Evolutionary conservation across 2,329 filamentous ascomycete species (phyloP).

Genomic region (Pseudomassariella vexata): DNA sequence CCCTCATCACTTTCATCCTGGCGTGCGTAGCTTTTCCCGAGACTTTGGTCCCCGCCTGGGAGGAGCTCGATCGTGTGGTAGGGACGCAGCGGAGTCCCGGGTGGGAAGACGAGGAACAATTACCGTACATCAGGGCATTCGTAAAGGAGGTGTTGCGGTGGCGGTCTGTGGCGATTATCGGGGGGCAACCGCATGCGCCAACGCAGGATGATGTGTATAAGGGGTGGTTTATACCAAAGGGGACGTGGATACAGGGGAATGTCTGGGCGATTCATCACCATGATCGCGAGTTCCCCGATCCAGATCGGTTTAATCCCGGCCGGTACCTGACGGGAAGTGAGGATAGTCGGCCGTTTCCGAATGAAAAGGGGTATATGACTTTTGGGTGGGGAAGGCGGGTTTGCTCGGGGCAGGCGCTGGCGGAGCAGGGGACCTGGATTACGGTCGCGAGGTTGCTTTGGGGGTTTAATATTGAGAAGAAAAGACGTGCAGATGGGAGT

Average conservation of each 20-base stretch:
- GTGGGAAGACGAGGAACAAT: slow-evolving; percentile 37
- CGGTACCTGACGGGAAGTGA: slow-evolving; percentile 34
- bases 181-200: slow-evolving; percentile 43
- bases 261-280: slow-evolving; percentile 44
- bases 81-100: slow-evolving; percentile 39
- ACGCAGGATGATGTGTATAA: slow-evolving; percentile 41
- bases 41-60: slow-evolving; percentile 40
- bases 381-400: slow-evolving; percentile 51
- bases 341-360: slow-evolving; percentile 38
- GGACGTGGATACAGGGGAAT: slow-evolving; percentile 43
- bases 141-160: slow-evolving; percentile 53
- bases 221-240: slow-evolving; percentile 43
- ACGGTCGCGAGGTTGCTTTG: slow-evolving; percentile 51
- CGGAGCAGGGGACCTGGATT: slow-evolving; percentile 56
- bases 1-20: slow-evolving; percentile 40
- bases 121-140: slow-evolving; percentile 48
- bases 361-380: slow-evolving; percentile 46
- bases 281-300: slow-evolving; percentile 40
- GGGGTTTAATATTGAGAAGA: slow-evolving; percentile 45
- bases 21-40: slow-evolving; percentile 44
- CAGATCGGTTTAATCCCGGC: slow-evolving; percentile 36
- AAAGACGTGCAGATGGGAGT: slow-evolving; percentile 30
- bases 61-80: slow-evolving; percentile 46
- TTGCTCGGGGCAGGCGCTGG: slow-evolving; percentile 47
- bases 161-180: slow-evolving; percentile 47